Evolutionary conservation across 179 eudicot genomes (phyloP).

Genomic region (Sideroxylon spinosum): DNA sequence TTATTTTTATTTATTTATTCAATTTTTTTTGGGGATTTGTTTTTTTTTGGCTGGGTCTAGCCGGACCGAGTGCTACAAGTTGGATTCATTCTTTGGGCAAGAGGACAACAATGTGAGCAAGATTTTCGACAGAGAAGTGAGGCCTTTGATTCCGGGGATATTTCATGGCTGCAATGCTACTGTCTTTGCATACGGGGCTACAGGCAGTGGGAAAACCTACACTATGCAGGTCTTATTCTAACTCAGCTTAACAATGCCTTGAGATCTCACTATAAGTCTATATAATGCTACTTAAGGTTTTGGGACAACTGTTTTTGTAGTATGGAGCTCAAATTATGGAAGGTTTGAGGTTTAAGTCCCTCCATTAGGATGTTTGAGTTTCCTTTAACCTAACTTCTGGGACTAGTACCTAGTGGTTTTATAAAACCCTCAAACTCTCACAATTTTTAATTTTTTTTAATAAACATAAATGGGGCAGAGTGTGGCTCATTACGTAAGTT

Average conservation of each 20-base stretch:
- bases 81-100: conserved; percentile 69
- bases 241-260: not conserved
- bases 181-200: conserved; percentile 94
- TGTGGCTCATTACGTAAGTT: not conserved
- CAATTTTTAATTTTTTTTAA: too few species aligned
- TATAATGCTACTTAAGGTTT: too few species aligned
- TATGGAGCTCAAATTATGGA: too few species aligned
- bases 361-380: too few species aligned
- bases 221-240: conserved; percentile 71
- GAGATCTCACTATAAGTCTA: not conserved
- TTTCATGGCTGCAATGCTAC: conserved; percentile 71
- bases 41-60: conserved; percentile 32
- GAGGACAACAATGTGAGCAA: conserved; percentile 51
- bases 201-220: conserved; percentile 92
- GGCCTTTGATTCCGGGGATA: conserved; percentile 59
- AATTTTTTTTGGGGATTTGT: not conserved
- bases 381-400: too few species aligned
- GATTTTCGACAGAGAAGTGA: conserved; percentile 72
- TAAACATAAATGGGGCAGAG: not conserved
- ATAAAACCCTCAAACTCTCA: too few species aligned
- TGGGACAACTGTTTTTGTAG: too few species aligned
- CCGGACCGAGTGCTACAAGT: conserved; percentile 69
- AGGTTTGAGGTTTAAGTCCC: too few species aligned
- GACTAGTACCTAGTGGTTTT: too few species aligned
- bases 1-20: not conserved